Evolutionary conservation across 1,139 yeast species (phyloP).

Genomic region (Yamadazyma diospyri): DNA sequence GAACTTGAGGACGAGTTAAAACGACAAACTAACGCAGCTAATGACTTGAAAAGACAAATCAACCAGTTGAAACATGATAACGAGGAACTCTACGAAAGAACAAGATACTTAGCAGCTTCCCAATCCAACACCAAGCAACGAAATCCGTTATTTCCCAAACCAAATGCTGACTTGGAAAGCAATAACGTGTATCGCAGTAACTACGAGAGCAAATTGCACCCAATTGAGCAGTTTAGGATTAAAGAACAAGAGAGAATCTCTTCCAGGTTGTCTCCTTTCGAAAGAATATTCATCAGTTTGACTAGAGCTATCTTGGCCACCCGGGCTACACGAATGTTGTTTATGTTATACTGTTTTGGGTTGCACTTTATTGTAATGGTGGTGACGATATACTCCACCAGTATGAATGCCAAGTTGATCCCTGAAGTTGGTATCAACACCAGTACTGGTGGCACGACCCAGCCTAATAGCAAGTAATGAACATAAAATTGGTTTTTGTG

Average conservation of each 20-base stretch:
- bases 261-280: constrained; percentile 72
- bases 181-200: constrained; percentile 52
- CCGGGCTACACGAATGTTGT: constrained; percentile 66
- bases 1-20: constrained; percentile 83
- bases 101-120: constrained; percentile 65
- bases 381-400: constrained; percentile 57
- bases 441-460: constrained; percentile 43
- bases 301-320: constrained; percentile 76
- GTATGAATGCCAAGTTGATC: constrained; percentile 40
- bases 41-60: constrained; percentile 63
- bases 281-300: constrained; percentile 70
- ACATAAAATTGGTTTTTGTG: no score
- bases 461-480: no score
- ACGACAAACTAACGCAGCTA: constrained; percentile 50
- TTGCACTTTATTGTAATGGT: constrained; percentile 73
- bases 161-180: constrained; percentile 53
- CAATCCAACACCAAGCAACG: constrained; percentile 17
- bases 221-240: constrained; percentile 78
- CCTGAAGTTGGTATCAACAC: constrained; percentile 49
- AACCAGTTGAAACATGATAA: constrained; percentile 68
- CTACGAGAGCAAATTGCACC: constrained; percentile 80
- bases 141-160: constrained; percentile 27
- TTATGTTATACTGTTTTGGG: constrained; percentile 69
- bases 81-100: constrained; percentile 73
- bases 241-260: constrained; percentile 74